phyloP scores from a whole-genome alignment of 306 rosid genomes.

The Begonia masoniana region DNA sequence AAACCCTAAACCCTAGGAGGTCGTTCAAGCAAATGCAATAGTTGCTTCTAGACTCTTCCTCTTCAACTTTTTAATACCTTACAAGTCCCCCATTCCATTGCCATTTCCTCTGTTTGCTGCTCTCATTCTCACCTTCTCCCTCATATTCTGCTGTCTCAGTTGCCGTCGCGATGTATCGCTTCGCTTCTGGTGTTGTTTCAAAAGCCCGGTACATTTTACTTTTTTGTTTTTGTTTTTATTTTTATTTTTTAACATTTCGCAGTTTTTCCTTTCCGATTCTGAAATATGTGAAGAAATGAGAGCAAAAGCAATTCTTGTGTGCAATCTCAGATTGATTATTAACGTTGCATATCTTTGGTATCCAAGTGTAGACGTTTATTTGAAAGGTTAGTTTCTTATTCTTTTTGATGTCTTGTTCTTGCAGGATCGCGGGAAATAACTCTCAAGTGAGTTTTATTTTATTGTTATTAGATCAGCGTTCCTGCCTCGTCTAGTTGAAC shows the following conservation, averaged over 20 bases:
- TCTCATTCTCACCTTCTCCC: neutral
- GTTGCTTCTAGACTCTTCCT: slow-evolving; percentile 3
- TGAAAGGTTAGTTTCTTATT: too few relatives aligned
- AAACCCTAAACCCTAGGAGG: slow-evolving; percentile 28
- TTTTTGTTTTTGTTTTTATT: neutral
- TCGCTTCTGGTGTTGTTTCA: slow-evolving; percentile 30
- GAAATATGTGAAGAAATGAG: too few relatives aligned
- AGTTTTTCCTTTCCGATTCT: neutral
- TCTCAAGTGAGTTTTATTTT: neutral
- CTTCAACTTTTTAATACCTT: neutral
- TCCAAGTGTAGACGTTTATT: too few relatives aligned
- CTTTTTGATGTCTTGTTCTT: neutral
- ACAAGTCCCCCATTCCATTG: neutral
- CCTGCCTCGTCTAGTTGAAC: too few relatives aligned
- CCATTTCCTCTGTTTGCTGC: neutral
- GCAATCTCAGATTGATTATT: too few relatives aligned
- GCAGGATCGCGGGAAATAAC: neutral
- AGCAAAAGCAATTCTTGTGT: too few relatives aligned
- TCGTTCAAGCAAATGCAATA: slow-evolving; percentile 7
- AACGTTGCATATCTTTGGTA: too few relatives aligned
- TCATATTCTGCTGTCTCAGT: neutral
- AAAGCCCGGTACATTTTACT: slow-evolving; percentile 24
- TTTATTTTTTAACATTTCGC: neutral
- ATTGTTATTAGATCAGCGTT: too few relatives aligned
- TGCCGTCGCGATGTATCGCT: slow-evolving; percentile 27